Base-by-base conservation (phyloP, 805 yeast genomes). In the Candida maesae region DNA sequence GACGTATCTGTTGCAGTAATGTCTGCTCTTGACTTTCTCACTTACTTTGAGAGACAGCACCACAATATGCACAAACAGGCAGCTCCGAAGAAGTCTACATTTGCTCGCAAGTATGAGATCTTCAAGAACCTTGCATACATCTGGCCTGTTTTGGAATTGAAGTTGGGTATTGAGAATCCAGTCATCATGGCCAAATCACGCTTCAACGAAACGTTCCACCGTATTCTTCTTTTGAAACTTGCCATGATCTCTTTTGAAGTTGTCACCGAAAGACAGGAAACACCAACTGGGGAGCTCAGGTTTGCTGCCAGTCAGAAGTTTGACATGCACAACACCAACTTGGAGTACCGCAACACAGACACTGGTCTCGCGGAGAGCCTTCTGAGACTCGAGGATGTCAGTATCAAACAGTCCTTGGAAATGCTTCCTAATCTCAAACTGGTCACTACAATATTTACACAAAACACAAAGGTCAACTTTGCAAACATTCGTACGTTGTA, bases 121-220 rank as follows among this genome's bases (percentile, higher is more conserved):
- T n/a, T 47, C 13, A 48, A 46, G 19, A 46, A 34, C 23, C 39
- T 46, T 10, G 39, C 45, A 3, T 50, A 53, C 15, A 38, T 65
- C 18, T 54, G 67, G 42, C 73, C 74, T 0, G 33, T 53, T 12
- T 31, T 67, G 15, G 61, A 59, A 29, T 30, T 66, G 4, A 67
- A 65, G 42, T 35, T 67, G 13, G 67, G 66, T 0, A 38, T 68
- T 13, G 74, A 68, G 43, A 71, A 68, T 45, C 63, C 71, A 2
- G 59, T 60, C 15, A 6, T 67, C 15, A 53, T 67, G 33, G 37
- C 66, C 7, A 65, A 62, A 23, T 61, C 63, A 42, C 46, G 45
- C 1, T 50, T 56, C 35, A 53, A 62, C n/a, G 50, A 60, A 3
- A 28, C 63, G 26, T 59, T 58, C 28, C 47, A 54, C 33, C 56